Conservation (phyloP, 192 early-diverging fungal genomes). For the Phycomyces blakesleeanus region DNA sequence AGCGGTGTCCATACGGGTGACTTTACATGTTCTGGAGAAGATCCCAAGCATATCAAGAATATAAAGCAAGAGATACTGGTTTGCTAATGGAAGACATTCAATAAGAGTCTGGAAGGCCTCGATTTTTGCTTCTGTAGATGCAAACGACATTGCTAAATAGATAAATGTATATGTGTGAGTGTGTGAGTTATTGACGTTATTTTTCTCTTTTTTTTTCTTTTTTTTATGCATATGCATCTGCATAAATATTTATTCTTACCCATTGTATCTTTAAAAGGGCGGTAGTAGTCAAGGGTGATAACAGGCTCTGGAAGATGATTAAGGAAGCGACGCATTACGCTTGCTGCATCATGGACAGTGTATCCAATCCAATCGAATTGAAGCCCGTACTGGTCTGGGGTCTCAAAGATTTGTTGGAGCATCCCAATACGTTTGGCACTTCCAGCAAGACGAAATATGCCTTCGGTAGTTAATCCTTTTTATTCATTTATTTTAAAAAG, state of each 20-base stretch:
- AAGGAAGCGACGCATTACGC: conserved; percentile 65
- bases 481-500: not conserved
- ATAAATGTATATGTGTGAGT: too few relatives aligned
- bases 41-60: conserved; percentile 60
- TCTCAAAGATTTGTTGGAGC: conserved; percentile 67
- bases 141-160: conserved; percentile 18
- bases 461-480: conserved; percentile 54
- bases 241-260: too few relatives aligned
- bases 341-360: conserved; percentile 76
- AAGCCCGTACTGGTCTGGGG: conserved; percentile 59
- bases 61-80: conserved; percentile 66
- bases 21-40: conserved; percentile 42
- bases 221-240: too few relatives aligned
- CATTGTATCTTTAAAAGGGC: conserved; percentile 58
- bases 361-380: conserved; percentile 61
- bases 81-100: conserved; percentile 44
- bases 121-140: conserved; percentile 28
- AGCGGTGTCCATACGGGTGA: conserved; percentile 65
- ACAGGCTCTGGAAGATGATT: conserved; percentile 69
- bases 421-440: conserved; percentile 66
- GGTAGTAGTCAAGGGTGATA: conserved; percentile 60
- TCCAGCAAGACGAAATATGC: conserved; percentile 72
- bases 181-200: too few relatives aligned
- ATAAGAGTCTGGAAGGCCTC: conserved; percentile 54
- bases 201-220: too few relatives aligned